phyloP scores from a whole-genome alignment of 345 rosid genomes.

The Salix brachista region DNA sequence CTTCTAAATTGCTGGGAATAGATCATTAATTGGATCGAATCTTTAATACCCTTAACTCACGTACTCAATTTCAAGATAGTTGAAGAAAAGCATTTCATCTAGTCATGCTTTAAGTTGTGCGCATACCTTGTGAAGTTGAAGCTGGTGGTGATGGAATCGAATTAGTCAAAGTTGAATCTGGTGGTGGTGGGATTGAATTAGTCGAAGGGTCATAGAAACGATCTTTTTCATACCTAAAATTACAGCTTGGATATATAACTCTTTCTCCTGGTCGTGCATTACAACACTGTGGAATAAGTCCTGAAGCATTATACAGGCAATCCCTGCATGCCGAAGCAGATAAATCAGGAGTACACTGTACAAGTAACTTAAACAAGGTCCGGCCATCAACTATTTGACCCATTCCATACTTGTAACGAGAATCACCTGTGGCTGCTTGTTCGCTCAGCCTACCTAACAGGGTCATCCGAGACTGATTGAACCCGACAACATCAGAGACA shows the following conservation, averaged over 20 bases:
- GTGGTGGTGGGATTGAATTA: not conserved
- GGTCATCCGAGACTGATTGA: not conserved
- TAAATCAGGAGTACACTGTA: constrained; percentile 12
- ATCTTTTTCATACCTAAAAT: constrained; percentile 23
- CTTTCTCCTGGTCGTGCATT: not conserved
- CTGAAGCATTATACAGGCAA: constrained; percentile 1
- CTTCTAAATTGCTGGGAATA: not conserved
- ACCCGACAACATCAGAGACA: not conserved
- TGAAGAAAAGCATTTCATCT: too few relatives aligned
- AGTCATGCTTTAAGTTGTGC: not conserved
- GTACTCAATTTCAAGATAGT: too few relatives aligned
- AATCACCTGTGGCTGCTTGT: not conserved
- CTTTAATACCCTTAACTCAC: too few relatives aligned
- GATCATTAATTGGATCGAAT: too few relatives aligned
- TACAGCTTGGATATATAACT: constrained; percentile 34
- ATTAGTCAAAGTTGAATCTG: too few relatives aligned
- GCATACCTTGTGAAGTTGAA: not conserved
- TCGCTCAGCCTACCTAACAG: not conserved
- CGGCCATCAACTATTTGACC: not conserved
- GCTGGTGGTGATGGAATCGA: not conserved
- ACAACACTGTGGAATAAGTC: constrained; percentile 4
- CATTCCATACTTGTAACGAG: constrained; percentile 1
- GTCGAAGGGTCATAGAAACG: constrained; percentile 20
- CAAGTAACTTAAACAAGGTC: not conserved
- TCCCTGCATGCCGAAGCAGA: not conserved